Percentiles rank a stretch among this genome's conserved stretches.
These are phyloP conservation scores for Zygoascus bituminiphila DNA, from an alignment of 805 yeast species.

Conservation along the genomic window DNA sequence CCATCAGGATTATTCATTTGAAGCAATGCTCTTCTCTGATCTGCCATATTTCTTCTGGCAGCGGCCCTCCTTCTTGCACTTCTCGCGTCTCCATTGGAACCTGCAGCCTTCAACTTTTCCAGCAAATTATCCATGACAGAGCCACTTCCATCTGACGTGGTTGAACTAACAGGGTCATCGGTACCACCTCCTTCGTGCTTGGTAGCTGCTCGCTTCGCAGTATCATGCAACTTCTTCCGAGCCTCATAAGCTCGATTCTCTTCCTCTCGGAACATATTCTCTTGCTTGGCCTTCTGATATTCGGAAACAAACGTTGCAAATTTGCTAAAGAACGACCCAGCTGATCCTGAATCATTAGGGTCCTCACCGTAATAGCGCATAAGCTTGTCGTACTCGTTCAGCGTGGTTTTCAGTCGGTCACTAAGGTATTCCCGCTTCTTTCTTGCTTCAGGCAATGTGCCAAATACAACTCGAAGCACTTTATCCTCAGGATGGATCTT, in stretches of 20 bases:
- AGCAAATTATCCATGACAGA: slow-evolving; percentile 78
- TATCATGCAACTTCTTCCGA: slow-evolving; percentile 56
- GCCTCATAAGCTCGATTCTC: slow-evolving; percentile 70
- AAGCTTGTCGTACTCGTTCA: slow-evolving; percentile 56
- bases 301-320: slow-evolving; percentile 73
- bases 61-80: slow-evolving; percentile 74
- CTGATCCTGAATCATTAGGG: slow-evolving; percentile 55
- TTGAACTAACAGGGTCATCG: slow-evolving; percentile 27
- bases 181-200: slow-evolving; percentile 4
- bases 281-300: slow-evolving; percentile 70
- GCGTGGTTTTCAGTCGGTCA: slow-evolving; percentile 53
- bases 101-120: slow-evolving; percentile 81
- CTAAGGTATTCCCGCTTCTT: slow-evolving; percentile 57
- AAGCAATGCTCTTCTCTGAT: slow-evolving; percentile 27
- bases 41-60: slow-evolving; percentile 54
- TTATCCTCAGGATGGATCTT: slow-evolving; percentile 79
- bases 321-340: slow-evolving; percentile 64
- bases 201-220: slow-evolving; percentile 25
- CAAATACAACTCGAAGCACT: slow-evolving; percentile 50
- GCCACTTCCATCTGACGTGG: slow-evolving; percentile 3
- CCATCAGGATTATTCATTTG: slow-evolving; percentile 13
- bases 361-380: slow-evolving; percentile 92
- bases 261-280: slow-evolving; percentile 74
- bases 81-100: slow-evolving; percentile 68
- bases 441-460: slow-evolving; percentile 68